Evolutionary conservation across 768 basidiomycete genomes (phyloP), one percentile per base, ranked within the genome.

Genomic region (Rickenella mellea): DNA sequence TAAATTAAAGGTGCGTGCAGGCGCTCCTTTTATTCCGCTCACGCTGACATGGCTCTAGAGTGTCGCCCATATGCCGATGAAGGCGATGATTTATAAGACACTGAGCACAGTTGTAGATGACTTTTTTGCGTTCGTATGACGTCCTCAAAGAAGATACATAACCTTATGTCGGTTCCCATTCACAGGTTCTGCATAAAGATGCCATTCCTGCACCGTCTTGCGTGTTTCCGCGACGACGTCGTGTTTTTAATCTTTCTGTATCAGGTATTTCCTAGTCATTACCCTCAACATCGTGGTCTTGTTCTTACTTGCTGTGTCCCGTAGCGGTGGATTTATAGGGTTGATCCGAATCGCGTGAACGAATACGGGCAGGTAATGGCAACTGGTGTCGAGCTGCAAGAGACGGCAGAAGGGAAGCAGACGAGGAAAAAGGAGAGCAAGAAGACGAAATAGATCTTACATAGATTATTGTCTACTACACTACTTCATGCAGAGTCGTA

Each of bases 41-140:
- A 24, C 31, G 17, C n/a, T 41, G 27, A 19, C 20, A 27, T 28
- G 19, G 9, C 27, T 25, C 21, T 65, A 92, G 84, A 90, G 84
- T 59, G 92, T 96, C 27, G 85, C 94, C 33, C 94, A 98, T 59
- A 91, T 98, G 83, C 93, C 93, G 15, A 93, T 96, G 83, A 96
- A 93, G 60, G 86, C 93, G 3, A 91, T 98, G 88, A 81, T 92
- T 51, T 94, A 91, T 71, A 96, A 94, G 67, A 80, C 86, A 1
- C 69, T 94, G 45, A 84, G 88, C 33, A 88, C 83, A 1, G 84
- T 88, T 37, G 85, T 93, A 33, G 93, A 94, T 64, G 91, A 97
- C 61, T 76, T 94, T 52, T 89, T 90, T 58, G 82, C 83, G 85
- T 90, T 69, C 53, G 83, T 54, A 33, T 30, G 22, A 12, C 6